Percentiles rank a stretch among this genome's conserved stretches.
Conservation (phyloP, 192 early-diverging fungal species). For the Coemansia brasiliensis region DNA sequence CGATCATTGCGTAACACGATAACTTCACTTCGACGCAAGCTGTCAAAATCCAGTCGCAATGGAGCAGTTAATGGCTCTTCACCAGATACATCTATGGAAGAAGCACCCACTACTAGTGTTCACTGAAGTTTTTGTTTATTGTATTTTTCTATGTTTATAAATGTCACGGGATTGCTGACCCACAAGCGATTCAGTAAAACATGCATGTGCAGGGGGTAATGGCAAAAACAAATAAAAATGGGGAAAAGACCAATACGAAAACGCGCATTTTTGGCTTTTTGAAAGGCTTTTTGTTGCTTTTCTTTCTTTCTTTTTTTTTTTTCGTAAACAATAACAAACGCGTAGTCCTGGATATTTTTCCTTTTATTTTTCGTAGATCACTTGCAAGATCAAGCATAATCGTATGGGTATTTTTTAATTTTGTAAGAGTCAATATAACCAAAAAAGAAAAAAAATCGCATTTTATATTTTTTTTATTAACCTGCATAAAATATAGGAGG, state of each 20-base stretch:
- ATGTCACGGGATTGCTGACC: slow-evolving; percentile 2
- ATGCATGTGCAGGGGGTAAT: not conserved
- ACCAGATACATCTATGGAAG: slow-evolving; percentile 24
- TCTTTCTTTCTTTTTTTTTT: no score
- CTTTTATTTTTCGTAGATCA: no score
- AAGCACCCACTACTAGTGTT: slow-evolving; percentile 16
- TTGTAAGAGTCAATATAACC: no score
- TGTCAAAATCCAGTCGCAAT: slow-evolving; percentile 42
- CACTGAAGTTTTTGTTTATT: slow-evolving; percentile 6
- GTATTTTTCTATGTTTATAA: not conserved
- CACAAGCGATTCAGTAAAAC: not conserved
- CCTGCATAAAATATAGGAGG: no score
- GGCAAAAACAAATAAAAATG: slow-evolving; percentile 8
- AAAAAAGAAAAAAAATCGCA: no score
- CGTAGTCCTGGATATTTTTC: no score
- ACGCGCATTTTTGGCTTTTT: not conserved
- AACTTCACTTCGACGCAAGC: slow-evolving; percentile 45
- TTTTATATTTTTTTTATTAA: no score
- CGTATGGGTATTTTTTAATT: no score
- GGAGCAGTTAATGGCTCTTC: slow-evolving; percentile 21
- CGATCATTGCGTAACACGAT: slow-evolving; percentile 51
- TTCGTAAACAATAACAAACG: no score
- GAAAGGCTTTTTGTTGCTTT: no score
- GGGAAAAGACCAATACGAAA: not conserved
- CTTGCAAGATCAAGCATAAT: no score